Evolutionary conservation across 257 asterid genomes (phyloP).

Genomic region (Linderniella brevidens): DNA sequence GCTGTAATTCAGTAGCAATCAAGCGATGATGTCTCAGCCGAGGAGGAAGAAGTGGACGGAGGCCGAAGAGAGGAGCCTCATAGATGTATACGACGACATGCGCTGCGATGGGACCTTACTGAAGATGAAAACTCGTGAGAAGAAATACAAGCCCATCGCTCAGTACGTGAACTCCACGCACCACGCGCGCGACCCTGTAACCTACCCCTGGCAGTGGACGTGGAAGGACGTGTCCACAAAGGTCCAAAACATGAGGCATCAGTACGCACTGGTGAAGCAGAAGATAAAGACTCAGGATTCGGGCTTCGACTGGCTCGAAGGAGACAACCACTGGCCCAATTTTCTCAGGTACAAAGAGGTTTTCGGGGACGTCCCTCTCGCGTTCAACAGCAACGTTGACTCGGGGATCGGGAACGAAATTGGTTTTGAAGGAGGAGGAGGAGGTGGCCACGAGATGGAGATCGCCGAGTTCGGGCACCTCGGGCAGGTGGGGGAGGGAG

Average conservation of each 20-base stretch:
- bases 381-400: conserved; percentile 25
- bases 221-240: conserved; percentile 97
- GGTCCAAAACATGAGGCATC: conserved; percentile 98
- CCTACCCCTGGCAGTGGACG: conserved; percentile 91
- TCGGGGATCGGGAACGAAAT: conserved; percentile 45
- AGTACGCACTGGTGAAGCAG: conserved; percentile 89
- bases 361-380: conserved; percentile 67
- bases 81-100: conserved; percentile 83
- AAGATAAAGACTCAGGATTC: conserved; percentile 64
- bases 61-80: conserved; percentile 88
- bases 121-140: conserved; percentile 94
- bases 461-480: conserved; percentile 51
- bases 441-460: conserved; percentile 50
- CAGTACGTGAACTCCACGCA: conserved; percentile 65
- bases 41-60: conserved; percentile 97
- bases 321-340: conserved; percentile 73
- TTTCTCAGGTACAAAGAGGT: conserved; percentile 79
- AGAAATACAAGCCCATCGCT: conserved; percentile 76
- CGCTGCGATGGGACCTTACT: conserved; percentile 51
- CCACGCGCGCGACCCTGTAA: conserved; percentile 41
- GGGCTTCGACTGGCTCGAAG: conserved; percentile 97
- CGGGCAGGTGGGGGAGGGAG: conserved; percentile 46
- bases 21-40: conserved; percentile 73
- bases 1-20: conserved; percentile 11
- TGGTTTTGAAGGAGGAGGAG: conserved; percentile 50